phyloP scores from a whole-genome alignment of 108 stramenopile species.

The Nitzschia palea region DNA sequence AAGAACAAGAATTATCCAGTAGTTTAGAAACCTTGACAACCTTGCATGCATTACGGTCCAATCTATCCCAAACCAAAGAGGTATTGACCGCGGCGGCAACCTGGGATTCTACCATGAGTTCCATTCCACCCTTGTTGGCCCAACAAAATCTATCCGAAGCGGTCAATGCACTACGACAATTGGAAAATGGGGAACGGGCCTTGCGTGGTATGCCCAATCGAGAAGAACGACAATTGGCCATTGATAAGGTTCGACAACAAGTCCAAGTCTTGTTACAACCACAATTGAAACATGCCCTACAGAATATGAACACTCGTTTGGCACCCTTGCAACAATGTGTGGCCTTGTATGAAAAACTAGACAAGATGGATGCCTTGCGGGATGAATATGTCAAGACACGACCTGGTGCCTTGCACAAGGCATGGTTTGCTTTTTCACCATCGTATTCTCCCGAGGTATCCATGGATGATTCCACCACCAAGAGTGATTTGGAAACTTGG shows the following conservation, averaged over 20 bases:
- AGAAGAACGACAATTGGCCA: slow-evolving; percentile 52
- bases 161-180: slow-evolving; percentile 53
- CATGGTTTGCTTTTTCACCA: slow-evolving; percentile 67
- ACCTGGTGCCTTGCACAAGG: slow-evolving; percentile 56
- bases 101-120: slow-evolving; percentile 71
- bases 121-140: slow-evolving; percentile 58
- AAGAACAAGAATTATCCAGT: slow-evolving; percentile 42
- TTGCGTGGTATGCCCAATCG: slow-evolving; percentile 71
- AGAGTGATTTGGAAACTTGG: slow-evolving; percentile 54
- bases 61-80: slow-evolving; percentile 59
- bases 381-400: slow-evolving; percentile 82
- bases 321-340: slow-evolving; percentile 82
- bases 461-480: background rate
- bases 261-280: slow-evolving; percentile 71
- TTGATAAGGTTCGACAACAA: slow-evolving; percentile 58
- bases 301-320: slow-evolving; percentile 67
- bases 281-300: slow-evolving; percentile 71
- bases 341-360: slow-evolving; percentile 60
- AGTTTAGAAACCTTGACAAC: slow-evolving; percentile 67
- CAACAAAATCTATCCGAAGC: slow-evolving; percentile 61
- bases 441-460: slow-evolving; percentile 2
- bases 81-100: slow-evolving; percentile 74
- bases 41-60: slow-evolving; percentile 70
- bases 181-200: slow-evolving; percentile 69
- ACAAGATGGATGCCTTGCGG: slow-evolving; percentile 67